Percentiles rank a stretch among this genome's conserved stretches.
Conservation (phyloP, 306 rosid species). For the Begonia fuchsioides region DNA sequence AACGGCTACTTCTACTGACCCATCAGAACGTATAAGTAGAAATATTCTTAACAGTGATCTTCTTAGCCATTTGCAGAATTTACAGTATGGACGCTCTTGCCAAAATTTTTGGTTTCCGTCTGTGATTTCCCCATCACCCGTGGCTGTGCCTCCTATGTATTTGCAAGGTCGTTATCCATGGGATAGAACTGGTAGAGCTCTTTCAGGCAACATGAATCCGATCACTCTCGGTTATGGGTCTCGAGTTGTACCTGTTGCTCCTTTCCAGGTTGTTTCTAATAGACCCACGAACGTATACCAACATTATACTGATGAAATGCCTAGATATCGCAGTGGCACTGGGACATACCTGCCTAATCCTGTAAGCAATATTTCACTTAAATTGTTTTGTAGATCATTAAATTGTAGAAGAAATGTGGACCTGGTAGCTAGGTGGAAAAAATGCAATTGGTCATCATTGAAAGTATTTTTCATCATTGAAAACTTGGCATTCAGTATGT, state of each 20-base stretch:
- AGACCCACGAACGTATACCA: constrained; percentile 66
- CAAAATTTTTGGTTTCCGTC: constrained; percentile 43
- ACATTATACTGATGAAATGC: constrained; percentile 61
- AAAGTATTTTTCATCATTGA: too few relatives aligned
- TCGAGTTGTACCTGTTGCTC: constrained; percentile 56
- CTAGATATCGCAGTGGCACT: constrained; percentile 84
- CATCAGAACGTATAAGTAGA: constrained; percentile 33
- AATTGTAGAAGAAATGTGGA: too few relatives aligned
- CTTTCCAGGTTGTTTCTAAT: constrained; percentile 52
- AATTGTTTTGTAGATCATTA: too few relatives aligned
- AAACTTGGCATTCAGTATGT: too few relatives aligned
- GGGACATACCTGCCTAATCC: constrained; percentile 96
- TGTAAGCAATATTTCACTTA: constrained; percentile 32
- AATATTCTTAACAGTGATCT: constrained; percentile 88
- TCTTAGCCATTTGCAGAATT: constrained; percentile 66
- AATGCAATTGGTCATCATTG: too few relatives aligned
- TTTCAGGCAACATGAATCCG: constrained; percentile 43
- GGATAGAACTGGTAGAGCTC: constrained; percentile 96
- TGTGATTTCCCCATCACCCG: constrained; percentile 40
- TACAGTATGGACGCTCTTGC: constrained; percentile 67
- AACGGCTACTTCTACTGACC: constrained; percentile 29
- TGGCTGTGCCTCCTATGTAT: constrained; percentile 58
- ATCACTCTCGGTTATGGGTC: constrained; percentile 55
- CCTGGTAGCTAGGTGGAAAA: too few relatives aligned
- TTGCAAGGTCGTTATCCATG: constrained; percentile 72